A percentile compares a stretch with the other conserved stretches of the same genome.
Evolutionary conservation across 148 eudicot genomes (phyloP).

Genomic region (Pharnaceum exiguum): DNA sequence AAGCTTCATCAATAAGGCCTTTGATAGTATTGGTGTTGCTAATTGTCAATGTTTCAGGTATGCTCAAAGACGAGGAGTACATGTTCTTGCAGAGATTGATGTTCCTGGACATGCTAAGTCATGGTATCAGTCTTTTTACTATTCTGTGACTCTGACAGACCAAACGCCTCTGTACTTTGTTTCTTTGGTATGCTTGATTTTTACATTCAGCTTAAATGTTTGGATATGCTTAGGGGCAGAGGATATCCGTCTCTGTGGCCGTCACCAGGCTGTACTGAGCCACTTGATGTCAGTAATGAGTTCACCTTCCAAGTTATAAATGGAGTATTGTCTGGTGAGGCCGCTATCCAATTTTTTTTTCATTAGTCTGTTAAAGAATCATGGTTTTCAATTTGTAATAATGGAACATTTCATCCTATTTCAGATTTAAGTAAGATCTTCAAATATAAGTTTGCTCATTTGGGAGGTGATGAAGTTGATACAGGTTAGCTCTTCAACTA

Average conservation of each 20-base stretch:
- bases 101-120: conserved; percentile 95
- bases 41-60: conserved; percentile 44
- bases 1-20: conserved; percentile 7
- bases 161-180: neutral
- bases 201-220: neutral
- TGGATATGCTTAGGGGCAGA: conserved; percentile 44
- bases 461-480: conserved; percentile 97
- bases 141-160: neutral
- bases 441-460: conserved; percentile 73
- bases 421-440: conserved; percentile 93
- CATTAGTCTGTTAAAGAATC: neutral
- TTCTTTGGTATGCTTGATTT: too few relatives aligned
- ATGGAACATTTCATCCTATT: conserved; percentile 23
- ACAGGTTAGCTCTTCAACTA: conserved; percentile 57
- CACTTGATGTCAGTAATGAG: conserved; percentile 93
- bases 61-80: conserved; percentile 75
- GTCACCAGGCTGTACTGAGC: conserved; percentile 62
- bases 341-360: neutral
- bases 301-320: conserved; percentile 80
- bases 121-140: conserved; percentile 48
- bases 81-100: conserved; percentile 89
- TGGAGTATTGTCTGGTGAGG: conserved; percentile 79
- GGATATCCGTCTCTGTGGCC: conserved; percentile 91
- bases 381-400: neutral
- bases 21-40: neutral